These are phyloP conservation scores for Fusarium fujikuroi DNA, from an alignment of 2,329 filamentous ascomycete species.

Conservation along the genomic window DNA sequence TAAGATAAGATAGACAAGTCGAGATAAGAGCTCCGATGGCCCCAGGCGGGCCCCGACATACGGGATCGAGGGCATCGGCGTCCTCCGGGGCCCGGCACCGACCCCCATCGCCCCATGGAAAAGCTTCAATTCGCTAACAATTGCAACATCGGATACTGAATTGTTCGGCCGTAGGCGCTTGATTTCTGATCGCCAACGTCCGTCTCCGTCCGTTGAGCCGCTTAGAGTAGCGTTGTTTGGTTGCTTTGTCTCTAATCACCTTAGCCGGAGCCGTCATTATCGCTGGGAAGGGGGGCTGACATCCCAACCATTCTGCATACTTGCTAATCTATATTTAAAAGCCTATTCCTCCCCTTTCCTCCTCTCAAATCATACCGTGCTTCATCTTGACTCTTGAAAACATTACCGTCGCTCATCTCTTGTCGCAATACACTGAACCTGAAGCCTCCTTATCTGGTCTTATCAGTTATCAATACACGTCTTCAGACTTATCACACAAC, in stretches of 20 bases:
- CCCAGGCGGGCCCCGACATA: constrained; percentile 36
- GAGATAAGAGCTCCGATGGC: constrained; percentile 28
- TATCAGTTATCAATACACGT: constrained; percentile 4
- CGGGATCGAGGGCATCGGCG: constrained; percentile 41
- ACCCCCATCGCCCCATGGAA: constrained; percentile 40
- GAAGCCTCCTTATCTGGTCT: constrained; percentile 15
- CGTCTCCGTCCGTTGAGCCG: constrained; percentile 37
- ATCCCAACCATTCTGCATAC: constrained; percentile 18
- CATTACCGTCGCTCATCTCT: constrained; percentile 2
- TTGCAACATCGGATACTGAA: constrained; percentile 5
- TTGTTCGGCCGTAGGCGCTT: constrained; percentile 39
- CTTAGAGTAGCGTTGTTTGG: constrained; percentile 13
- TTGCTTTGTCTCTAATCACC: not conserved
- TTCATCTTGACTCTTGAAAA: not conserved
- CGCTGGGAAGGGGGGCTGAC: constrained; percentile 31
- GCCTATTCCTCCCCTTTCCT: constrained; percentile 12
- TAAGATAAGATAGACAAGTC: constrained; percentile 25
- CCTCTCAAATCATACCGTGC: not conserved
- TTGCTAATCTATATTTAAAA: constrained; percentile 37
- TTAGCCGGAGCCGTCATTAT: constrained; percentile 15
- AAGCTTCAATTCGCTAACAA: constrained; percentile 34
- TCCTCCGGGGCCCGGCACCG: constrained; percentile 42
- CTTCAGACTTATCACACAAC: constrained; percentile 8
- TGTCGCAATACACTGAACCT: constrained; percentile 1
- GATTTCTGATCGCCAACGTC: constrained; percentile 39